Evolutionary conservation across 768 basidiomycete genomes (phyloP).

Genomic region (Lactarius deliciosus): DNA sequence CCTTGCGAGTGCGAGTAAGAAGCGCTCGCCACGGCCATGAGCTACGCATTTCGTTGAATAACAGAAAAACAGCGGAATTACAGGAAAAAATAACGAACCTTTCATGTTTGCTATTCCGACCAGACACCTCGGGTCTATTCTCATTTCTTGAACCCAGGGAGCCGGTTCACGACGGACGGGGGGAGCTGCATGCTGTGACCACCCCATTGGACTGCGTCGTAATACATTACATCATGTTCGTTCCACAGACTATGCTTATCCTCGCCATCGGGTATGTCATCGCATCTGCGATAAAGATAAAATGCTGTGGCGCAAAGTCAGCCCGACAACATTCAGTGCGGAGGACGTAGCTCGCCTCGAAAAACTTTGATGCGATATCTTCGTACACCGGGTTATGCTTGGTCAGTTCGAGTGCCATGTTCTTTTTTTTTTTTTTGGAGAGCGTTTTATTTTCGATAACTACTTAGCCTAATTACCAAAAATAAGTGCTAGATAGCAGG

Average conservation of each 20-base stretch:
- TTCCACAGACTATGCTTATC: constrained; percentile 87
- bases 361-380: constrained; percentile 98
- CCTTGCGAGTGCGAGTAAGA: constrained; percentile 91
- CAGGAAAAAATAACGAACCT: constrained; percentile 43
- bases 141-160: constrained; percentile 98
- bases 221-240: constrained; percentile 97
- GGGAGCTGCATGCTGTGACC: constrained; percentile 87
- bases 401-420: no score
- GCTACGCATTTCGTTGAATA: constrained; percentile 32
- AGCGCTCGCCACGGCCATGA: constrained; percentile 77
- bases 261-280: constrained; percentile 91
- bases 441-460: no score
- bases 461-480: no score
- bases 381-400: constrained; percentile 92
- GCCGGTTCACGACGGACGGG: constrained; percentile 80
- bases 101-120: constrained; percentile 97
- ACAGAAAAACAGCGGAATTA: not conserved
- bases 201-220: constrained; percentile 92
- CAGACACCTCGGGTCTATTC: constrained; percentile 83
- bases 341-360: constrained; percentile 53
- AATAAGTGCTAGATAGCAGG: no score
- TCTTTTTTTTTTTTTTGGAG: no score
- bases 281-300: constrained; percentile 97
- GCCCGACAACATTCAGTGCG: not conserved
- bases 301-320: constrained; percentile 60